phyloP scores from a whole-genome alignment of 352 stramenopile genomes.

The Globisporangium middletonii region DNA sequence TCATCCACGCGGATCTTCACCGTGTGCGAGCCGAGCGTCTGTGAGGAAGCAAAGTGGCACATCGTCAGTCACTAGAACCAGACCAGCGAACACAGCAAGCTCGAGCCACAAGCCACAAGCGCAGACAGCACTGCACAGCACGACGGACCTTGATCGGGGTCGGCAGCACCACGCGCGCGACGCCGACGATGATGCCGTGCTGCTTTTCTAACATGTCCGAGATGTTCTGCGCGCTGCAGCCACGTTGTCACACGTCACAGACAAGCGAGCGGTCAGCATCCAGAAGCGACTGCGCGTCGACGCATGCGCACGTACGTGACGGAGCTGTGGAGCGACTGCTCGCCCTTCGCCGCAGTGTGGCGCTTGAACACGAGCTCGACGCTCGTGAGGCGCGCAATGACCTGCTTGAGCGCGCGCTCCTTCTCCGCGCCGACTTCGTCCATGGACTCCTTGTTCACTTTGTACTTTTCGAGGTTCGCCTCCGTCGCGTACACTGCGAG shows the following conservation, averaged over 20 bases:
- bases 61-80: background rate
- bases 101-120: no score
- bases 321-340: constrained; percentile 58
- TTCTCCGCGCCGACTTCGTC: constrained; percentile 15
- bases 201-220: constrained; percentile 85
- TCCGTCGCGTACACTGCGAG: constrained; percentile 91
- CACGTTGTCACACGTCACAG: background rate
- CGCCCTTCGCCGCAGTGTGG: constrained; percentile 55
- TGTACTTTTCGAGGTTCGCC: constrained; percentile 84
- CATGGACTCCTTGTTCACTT: constrained; percentile 42
- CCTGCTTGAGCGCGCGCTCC: constrained; percentile 35
- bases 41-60: background rate
- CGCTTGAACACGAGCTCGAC: constrained; percentile 77
- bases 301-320: constrained; percentile 33
- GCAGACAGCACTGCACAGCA: background rate
- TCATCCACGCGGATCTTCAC: constrained; percentile 84
- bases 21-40: constrained; percentile 71
- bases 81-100: background rate
- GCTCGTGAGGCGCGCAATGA: constrained; percentile 52
- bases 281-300: background rate
- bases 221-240: constrained; percentile 64
- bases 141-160: constrained; percentile 56
- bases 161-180: constrained; percentile 68
- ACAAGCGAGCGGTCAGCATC: background rate
- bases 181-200: constrained; percentile 71